Conservation (phyloP, 805 yeast genomes). For the Candida dajiaensis region DNA sequence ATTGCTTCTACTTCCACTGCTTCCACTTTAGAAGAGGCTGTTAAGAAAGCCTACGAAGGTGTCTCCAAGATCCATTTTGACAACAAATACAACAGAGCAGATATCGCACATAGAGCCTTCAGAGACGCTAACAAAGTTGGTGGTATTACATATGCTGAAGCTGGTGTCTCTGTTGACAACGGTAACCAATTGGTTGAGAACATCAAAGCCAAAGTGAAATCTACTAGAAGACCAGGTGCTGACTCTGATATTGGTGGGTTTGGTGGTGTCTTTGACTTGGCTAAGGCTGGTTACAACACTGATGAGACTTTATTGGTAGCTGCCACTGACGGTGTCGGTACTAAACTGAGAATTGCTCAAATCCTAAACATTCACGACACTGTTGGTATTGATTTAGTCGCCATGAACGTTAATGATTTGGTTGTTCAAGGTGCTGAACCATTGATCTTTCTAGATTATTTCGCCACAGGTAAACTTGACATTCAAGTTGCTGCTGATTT, state of each 20-base stretch:
- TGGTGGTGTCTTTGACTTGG: constrained; percentile 92
- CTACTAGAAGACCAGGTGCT: constrained; percentile 93
- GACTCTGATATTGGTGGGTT: constrained; percentile 98
- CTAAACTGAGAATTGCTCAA: constrained; percentile 93
- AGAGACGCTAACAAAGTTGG: constrained; percentile 36
- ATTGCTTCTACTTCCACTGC: constrained; percentile 92
- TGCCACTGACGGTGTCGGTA: constrained; percentile 99
- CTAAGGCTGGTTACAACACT: constrained; percentile 76
- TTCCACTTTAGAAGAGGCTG: constrained; percentile 68
- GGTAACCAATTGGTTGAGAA: constrained; percentile 88
- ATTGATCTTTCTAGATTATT: constrained; percentile 88
- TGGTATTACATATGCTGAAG: constrained; percentile 80
- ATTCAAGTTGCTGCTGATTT: constrained; percentile 78
- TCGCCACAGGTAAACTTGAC: constrained; percentile 91
- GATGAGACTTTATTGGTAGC: constrained; percentile 82
- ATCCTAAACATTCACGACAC: constrained; percentile 83
- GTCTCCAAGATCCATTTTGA: constrained; percentile 68
- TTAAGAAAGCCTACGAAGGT: constrained; percentile 79
- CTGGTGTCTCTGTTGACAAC: constrained; percentile 97
- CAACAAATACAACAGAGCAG: constrained; percentile 79
- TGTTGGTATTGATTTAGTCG: constrained; percentile 98
- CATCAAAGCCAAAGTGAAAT: constrained; percentile 84
- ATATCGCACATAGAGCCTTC: constrained; percentile 96
- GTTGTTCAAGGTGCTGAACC: constrained; percentile 99
- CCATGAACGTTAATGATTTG: constrained; percentile 97